Evolutionary conservation across 352 stramenopile species (phyloP).

Genomic region (Phytopythium cucurbitacearum): DNA sequence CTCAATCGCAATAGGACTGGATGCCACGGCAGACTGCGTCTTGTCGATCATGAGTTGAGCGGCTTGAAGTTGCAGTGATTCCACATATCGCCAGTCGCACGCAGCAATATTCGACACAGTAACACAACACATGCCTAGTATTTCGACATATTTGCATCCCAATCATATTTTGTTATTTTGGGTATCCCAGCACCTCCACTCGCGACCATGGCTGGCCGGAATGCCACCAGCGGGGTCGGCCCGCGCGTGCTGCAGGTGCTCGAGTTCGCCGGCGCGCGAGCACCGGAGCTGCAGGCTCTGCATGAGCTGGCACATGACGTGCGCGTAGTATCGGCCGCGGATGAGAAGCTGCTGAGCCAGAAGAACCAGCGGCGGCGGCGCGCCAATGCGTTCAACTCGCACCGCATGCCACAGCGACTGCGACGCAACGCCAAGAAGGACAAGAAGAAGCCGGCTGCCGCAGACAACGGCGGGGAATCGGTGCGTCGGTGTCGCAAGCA

Average conservation of each 20-base stretch:
- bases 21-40: no score
- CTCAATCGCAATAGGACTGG: no score
- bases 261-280: constrained; percentile 64
- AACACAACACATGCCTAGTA: no score
- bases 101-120: background rate
- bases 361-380: constrained; percentile 63
- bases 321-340: constrained; percentile 11
- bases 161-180: no score
- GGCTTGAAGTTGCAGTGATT: background rate
- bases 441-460: constrained; percentile 2
- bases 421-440: constrained; percentile 12
- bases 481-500: constrained; percentile 55
- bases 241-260: constrained; percentile 75
- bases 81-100: background rate
- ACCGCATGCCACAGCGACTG: constrained; percentile 58
- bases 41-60: background rate
- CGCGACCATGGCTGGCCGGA: constrained; percentile 3
- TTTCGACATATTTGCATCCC: no score
- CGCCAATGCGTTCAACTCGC: constrained; percentile 77
- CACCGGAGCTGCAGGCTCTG: constrained; percentile 69
- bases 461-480: background rate
- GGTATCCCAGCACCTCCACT: no score
- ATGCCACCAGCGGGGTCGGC: constrained; percentile 23
- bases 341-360: constrained; percentile 49
- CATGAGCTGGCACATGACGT: constrained; percentile 48